phyloP scores from a whole-genome alignment of 2,329 filamentous ascomycete species.

The Harringtonia lauricola region DNA sequence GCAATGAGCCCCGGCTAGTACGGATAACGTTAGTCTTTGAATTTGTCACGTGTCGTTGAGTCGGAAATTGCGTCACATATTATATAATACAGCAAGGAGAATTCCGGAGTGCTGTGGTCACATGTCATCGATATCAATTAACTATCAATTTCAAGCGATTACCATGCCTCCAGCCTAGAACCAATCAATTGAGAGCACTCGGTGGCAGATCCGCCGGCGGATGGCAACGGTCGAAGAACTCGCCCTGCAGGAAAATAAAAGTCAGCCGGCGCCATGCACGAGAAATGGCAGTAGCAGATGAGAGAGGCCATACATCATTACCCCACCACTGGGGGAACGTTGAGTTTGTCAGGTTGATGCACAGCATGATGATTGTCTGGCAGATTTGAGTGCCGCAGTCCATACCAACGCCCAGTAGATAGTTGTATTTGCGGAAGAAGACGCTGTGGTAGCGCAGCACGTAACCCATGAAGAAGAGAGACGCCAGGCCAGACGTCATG shows the following conservation, averaged over 20 bases:
- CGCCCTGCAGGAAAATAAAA: background rate
- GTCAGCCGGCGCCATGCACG: too few relatives aligned
- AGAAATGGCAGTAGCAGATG: too few relatives aligned
- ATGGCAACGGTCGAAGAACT: background rate
- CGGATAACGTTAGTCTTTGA: too few relatives aligned
- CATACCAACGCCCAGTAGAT: conserved; percentile 27
- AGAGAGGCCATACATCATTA: conserved; percentile 11
- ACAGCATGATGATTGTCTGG: conserved; percentile 18
- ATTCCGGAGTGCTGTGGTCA: too few relatives aligned
- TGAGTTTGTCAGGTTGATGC: conserved; percentile 16
- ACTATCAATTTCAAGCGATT: too few relatives aligned
- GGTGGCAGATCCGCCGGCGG: conserved; percentile 22
- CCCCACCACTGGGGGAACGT: conserved; percentile 20
- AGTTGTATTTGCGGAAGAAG: conserved; percentile 32
- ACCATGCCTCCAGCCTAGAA: too few relatives aligned
- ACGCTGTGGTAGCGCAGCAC: conserved; percentile 17
- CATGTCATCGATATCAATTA: too few relatives aligned
- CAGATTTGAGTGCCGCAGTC: conserved; percentile 22
- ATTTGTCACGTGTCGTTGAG: too few relatives aligned
- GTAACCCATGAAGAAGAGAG: conserved; percentile 20
- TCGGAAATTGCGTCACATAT: too few relatives aligned
- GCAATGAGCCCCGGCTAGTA: too few relatives aligned
- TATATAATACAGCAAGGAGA: too few relatives aligned
- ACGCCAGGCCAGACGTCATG: conserved; percentile 15
- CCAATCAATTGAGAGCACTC: background rate